Percentiles rank a stretch among this genome's conserved stretches.
Evolutionary conservation across 345 rosid genomes (phyloP).

Genomic region (Brassica rapa): DNA sequence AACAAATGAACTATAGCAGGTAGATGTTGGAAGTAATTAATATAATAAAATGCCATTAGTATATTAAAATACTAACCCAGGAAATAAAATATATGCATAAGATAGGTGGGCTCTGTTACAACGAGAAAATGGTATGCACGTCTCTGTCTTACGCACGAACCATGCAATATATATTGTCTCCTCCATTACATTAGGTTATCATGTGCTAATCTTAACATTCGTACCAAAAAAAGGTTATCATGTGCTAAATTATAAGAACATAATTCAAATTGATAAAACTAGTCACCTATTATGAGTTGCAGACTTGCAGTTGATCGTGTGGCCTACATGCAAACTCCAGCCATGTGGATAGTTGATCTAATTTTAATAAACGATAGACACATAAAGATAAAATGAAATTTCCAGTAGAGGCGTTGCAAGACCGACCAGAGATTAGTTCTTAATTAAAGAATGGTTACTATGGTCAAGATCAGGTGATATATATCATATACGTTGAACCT

Average conservation of each 20-base stretch:
- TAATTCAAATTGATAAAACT: not conserved
- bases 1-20: slow-evolving; percentile 3
- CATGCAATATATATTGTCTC: slow-evolving; percentile 36
- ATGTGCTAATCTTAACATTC: slow-evolving; percentile 21
- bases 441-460: not conserved
- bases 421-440: slow-evolving; percentile 27
- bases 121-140: slow-evolving; percentile 42
- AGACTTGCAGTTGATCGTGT: slow-evolving; percentile 35
- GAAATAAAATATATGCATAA: not conserved
- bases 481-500: slow-evolving; percentile 27
- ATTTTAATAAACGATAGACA: slow-evolving; percentile 30
- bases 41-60: slow-evolving; percentile 12
- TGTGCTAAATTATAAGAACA: slow-evolving; percentile 27
- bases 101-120: slow-evolving; percentile 1
- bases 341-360: slow-evolving; percentile 36
- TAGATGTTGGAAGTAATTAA: slow-evolving; percentile 7
- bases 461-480: not conserved
- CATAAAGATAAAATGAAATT: not conserved
- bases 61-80: not conserved
- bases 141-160: slow-evolving; percentile 38
- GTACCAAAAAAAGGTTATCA: slow-evolving; percentile 19
- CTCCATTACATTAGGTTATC: slow-evolving; percentile 33
- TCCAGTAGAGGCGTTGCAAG: not conserved
- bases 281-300: slow-evolving; percentile 25
- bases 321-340: slow-evolving; percentile 33